Evolutionary conservation across 805 yeast genomes (phyloP), one percentile per base, ranked within the genome.

Genomic region (Nadsonia fulvescens): DNA sequence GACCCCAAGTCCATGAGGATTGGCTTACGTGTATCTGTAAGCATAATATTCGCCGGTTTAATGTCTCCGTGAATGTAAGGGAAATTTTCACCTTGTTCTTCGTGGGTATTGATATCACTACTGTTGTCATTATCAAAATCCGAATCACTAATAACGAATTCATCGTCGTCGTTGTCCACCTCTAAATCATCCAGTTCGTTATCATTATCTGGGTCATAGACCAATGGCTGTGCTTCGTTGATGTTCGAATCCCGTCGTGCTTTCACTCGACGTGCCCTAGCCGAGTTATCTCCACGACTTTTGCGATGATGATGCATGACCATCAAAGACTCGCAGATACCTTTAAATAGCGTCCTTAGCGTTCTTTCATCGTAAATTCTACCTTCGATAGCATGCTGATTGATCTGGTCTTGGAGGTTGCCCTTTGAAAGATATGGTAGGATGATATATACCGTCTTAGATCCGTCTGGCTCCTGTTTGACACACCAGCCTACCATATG

Each of bases 11-110:
- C 94, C 38, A 77, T 71, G 22, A 86, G 53, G 5, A 83, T 81
- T 0, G 92, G 91, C 8, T 63, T 45, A 3, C 79, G 81, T 33
- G 70, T 75, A 22, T 69, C 63, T 1, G 77, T 61, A 4, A 82
- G 51, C 83, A 83, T 73, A 10, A 82, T 66, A 43, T 79, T 83
- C 2, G 89, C 91, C 0, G 95, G 94, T 43, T 79, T 83, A 30
- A 83, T 53, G 45, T 83, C 94, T 30, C 82, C 53, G 46, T 83
- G 95, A 0, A 93, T 86, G 46, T 64, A 81, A 3, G 86, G 75
- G 3, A 63, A 6, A 7, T 12, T 3, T n/a, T n/a, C 29, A 11
- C 29, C 31, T 21, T 23, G 23, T 33, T 37, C 23, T n/a, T 31
- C 32, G 19, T 14, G 8, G 13, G 22, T 15, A 22, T 28, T 16